These are phyloP conservation scores for Ogataea trehalophila DNA, from an alignment of 805 yeast species.

Conservation along the genomic window DNA sequence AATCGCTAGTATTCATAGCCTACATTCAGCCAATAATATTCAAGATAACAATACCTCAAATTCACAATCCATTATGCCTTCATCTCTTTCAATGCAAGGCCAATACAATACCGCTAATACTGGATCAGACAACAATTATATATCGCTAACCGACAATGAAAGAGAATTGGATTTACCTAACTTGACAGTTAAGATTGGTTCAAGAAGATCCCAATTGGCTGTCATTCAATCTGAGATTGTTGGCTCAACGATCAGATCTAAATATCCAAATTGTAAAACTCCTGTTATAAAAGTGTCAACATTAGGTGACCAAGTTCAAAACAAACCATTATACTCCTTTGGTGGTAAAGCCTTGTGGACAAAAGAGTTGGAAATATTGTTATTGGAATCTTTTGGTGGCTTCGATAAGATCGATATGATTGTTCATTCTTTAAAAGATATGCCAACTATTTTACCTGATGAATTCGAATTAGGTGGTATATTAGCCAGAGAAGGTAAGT, in stretches of 20 bases:
- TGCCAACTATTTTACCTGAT: slow-evolving; percentile 86
- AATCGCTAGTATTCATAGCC: no score
- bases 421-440: slow-evolving; percentile 89
- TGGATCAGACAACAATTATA: neutral
- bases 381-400: slow-evolving; percentile 58
- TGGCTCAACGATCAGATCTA: slow-evolving; percentile 48
- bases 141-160: slow-evolving; percentile 12
- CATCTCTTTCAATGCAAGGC: neutral
- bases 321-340: slow-evolving; percentile 83
- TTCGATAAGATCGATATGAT: slow-evolving; percentile 75
- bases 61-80: no score
- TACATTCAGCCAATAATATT: no score
- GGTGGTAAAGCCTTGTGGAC: slow-evolving; percentile 98
- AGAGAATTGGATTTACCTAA: slow-evolving; percentile 13
- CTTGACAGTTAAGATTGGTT: slow-evolving; percentile 55
- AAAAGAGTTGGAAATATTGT: slow-evolving; percentile 79
- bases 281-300: slow-evolving; percentile 79
- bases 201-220: slow-evolving; percentile 84
- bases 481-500: slow-evolving; percentile 61
- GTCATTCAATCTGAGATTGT: slow-evolving; percentile 80
- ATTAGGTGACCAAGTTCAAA: slow-evolving; percentile 84
- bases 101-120: no score
- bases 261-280: slow-evolving; percentile 62
- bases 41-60: neutral
- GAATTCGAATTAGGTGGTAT: slow-evolving; percentile 89